Percentiles rank a stretch among this genome's conserved stretches.
Evolutionary conservation across 495 filamentous ascomycete genomes (phyloP).

Genomic region (Cudoniella acicularis): DNA sequence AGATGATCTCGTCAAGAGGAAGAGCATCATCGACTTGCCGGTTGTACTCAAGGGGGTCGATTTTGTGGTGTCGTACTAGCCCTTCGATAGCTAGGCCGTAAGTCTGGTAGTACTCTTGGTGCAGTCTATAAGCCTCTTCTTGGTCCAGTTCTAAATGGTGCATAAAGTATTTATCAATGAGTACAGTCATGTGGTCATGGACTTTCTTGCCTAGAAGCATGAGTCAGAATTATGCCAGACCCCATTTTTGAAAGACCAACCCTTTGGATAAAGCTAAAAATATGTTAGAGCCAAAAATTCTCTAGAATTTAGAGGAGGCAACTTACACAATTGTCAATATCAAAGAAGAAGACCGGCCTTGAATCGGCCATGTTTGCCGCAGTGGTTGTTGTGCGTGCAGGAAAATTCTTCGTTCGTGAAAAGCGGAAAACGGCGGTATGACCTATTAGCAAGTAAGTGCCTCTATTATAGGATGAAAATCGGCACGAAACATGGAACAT

Average conservation of each 20-base stretch:
- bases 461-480: background rate
- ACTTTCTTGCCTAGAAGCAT: constrained; percentile 55
- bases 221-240: too few relatives aligned
- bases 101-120: constrained; percentile 86
- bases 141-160: constrained; percentile 68
- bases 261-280: constrained; percentile 57
- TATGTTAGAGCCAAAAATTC: background rate
- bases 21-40: constrained; percentile 90
- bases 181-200: constrained; percentile 66
- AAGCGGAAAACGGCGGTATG: background rate
- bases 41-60: constrained; percentile 95
- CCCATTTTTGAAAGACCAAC: too few relatives aligned
- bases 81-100: constrained; percentile 98
- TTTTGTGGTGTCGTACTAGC: constrained; percentile 87
- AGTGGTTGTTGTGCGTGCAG: background rate
- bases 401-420: background rate
- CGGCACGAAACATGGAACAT: background rate
- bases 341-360: constrained; percentile 75
- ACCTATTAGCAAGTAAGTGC: background rate
- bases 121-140: constrained; percentile 75
- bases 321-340: constrained; percentile 95
- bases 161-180: constrained; percentile 80
- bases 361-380: constrained; percentile 17
- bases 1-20: constrained; percentile 79
- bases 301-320: background rate